Conservation (phyloP, 2,329 filamentous ascomycete species). For the Exophiala alcalophila region DNA sequence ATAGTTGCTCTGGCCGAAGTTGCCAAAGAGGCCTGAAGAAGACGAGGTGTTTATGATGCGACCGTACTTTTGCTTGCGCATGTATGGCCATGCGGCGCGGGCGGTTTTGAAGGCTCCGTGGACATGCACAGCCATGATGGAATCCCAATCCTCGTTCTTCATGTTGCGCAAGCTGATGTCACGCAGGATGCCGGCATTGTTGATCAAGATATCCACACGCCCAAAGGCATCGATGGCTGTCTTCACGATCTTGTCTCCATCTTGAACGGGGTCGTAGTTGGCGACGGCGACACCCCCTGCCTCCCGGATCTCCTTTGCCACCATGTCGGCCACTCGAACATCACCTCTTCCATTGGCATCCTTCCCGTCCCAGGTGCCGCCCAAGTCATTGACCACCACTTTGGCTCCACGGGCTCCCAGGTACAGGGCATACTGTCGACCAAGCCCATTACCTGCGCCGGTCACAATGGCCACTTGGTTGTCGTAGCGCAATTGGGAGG, state of each 20-base stretch:
- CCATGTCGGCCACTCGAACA: constrained; percentile 59
- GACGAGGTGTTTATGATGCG: constrained; percentile 94
- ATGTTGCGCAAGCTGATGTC: constrained; percentile 98
- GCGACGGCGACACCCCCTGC: constrained; percentile 92
- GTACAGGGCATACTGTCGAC: constrained; percentile 79
- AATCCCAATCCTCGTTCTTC: constrained; percentile 92
- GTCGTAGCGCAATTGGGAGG: constrained; percentile 77
- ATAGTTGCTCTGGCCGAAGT: constrained; percentile 94
- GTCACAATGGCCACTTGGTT: constrained; percentile 85
- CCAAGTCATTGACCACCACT: constrained; percentile 94
- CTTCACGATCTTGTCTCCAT: constrained; percentile 75
- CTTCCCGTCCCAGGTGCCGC: constrained; percentile 87
- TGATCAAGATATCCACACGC: constrained; percentile 28
- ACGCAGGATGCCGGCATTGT: constrained; percentile 54
- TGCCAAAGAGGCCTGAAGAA: constrained; percentile 88
- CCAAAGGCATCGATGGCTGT: constrained; percentile 24
- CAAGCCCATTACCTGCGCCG: constrained; percentile 76
- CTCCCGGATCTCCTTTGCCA: constrained; percentile 58
- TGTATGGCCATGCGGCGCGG: constrained; percentile 91
- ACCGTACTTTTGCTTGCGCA: constrained; percentile 97
- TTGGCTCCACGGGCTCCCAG: constrained; percentile 88
- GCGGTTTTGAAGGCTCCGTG: constrained; percentile 93
- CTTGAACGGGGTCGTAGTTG: constrained; percentile 82
- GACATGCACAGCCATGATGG: constrained; percentile 89
- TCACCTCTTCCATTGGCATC: constrained; percentile 71